Evolutionary conservation across 2,329 filamentous ascomycete species (phyloP).

Genomic region (Juglanconis oblonga): DNA sequence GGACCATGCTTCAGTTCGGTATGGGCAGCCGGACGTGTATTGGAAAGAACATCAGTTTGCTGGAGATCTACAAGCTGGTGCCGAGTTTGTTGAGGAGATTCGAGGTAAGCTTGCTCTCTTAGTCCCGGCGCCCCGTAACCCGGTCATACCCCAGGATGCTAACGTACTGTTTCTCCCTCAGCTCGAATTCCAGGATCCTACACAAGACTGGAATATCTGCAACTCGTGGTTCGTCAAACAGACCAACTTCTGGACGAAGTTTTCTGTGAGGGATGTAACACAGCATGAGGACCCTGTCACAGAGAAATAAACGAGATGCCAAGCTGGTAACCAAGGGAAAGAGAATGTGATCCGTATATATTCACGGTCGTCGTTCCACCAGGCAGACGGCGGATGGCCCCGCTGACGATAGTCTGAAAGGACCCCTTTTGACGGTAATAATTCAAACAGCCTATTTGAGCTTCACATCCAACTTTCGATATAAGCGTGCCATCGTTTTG

Average conservation of each 20-base stretch:
- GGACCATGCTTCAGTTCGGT: slow-evolving; percentile 70
- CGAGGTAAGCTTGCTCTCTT: slow-evolving; percentile 51
- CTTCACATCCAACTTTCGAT: too few species aligned
- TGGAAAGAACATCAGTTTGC: slow-evolving; percentile 63
- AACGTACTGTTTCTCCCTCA: slow-evolving; percentile 24
- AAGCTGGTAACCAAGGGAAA: neutral
- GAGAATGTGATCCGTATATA: too few species aligned
- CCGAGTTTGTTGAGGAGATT: slow-evolving; percentile 62
- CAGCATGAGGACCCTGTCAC: slow-evolving; percentile 26
- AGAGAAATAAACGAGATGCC: neutral
- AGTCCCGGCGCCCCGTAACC: slow-evolving; percentile 47
- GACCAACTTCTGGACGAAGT: slow-evolving; percentile 48
- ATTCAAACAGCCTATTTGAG: too few species aligned
- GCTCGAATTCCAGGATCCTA: slow-evolving; percentile 53
- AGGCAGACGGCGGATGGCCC: too few species aligned
- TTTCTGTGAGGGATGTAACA: slow-evolving; percentile 42
- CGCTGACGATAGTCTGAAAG: too few species aligned
- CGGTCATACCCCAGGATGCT: neutral
- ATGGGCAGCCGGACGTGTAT: slow-evolving; percentile 69
- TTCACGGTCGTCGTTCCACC: too few species aligned
- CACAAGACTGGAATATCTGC: slow-evolving; percentile 54
- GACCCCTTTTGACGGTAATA: too few species aligned
- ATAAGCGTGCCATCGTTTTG: too few species aligned
- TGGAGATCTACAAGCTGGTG: slow-evolving; percentile 64
- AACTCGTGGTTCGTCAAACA: slow-evolving; percentile 66